phyloP scores from a whole-genome alignment of 2,329 filamentous ascomycete genomes.

The Stemphylium vesicarium region DNA sequence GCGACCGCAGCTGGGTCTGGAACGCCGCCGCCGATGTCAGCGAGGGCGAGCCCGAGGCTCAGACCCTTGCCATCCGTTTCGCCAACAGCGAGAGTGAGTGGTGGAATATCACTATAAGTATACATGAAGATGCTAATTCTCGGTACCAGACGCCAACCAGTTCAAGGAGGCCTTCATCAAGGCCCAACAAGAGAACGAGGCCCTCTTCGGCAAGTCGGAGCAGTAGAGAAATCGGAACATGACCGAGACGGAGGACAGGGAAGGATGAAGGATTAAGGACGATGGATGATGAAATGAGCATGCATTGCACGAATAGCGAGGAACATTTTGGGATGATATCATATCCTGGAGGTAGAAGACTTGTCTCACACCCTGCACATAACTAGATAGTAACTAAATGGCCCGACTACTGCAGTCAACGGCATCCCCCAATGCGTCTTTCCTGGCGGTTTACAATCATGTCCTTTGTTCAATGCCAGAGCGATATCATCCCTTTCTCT shows the following conservation, averaged over 20 bases:
- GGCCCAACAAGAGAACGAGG: slow-evolving; percentile 95
- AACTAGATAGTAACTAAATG: slow-evolving; percentile 44
- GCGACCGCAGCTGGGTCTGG: slow-evolving; percentile 99
- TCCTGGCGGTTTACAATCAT: not conserved
- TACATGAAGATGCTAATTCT: slow-evolving; percentile 36
- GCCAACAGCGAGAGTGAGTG: slow-evolving; percentile 90
- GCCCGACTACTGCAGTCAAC: slow-evolving; percentile 31
- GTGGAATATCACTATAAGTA: slow-evolving; percentile 47
- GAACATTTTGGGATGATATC: slow-evolving; percentile 33
- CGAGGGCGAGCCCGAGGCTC: slow-evolving; percentile 95
- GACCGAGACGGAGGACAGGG: slow-evolving; percentile 18
- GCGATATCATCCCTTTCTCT: not conserved
- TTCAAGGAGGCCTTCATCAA: slow-evolving; percentile 99
- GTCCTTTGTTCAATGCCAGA: not conserved
- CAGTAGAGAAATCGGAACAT: slow-evolving; percentile 47
- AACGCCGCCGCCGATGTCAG: slow-evolving; percentile 97
- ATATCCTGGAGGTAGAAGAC: slow-evolving; percentile 38
- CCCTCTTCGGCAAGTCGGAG: slow-evolving; percentile 67
- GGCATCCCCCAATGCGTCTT: slow-evolving; percentile 19
- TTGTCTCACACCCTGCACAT: slow-evolving; percentile 43
- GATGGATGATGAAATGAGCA: slow-evolving; percentile 17
- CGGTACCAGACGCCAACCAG: slow-evolving; percentile 78
- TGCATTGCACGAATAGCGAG: slow-evolving; percentile 38
- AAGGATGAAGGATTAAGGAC: not conserved
- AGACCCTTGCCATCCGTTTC: slow-evolving; percentile 95